Evolutionary conservation across 495 filamentous ascomycete species (phyloP).

Genomic region (Pseudomonodictys pantanalensis): DNA sequence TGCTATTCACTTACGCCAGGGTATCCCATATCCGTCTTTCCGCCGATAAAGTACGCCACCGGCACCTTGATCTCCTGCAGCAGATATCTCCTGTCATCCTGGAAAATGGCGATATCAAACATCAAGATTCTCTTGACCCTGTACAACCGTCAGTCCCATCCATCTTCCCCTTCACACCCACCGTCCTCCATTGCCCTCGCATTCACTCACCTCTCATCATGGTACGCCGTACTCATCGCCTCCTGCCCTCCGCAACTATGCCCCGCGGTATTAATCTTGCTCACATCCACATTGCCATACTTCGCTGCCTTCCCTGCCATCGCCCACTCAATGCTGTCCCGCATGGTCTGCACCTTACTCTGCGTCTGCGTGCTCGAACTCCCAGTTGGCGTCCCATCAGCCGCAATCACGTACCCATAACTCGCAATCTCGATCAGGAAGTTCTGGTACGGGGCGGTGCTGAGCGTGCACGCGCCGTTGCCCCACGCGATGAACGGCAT

Average conservation of each 20-base stretch:
- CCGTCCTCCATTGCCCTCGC: background rate
- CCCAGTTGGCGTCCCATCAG: constrained; percentile 18
- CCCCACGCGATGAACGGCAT: constrained; percentile 26
- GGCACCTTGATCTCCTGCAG: constrained; percentile 27
- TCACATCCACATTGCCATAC: constrained; percentile 19
- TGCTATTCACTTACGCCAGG: constrained; percentile 9
- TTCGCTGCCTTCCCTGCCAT: constrained; percentile 16
- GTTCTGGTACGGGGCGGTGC: constrained; percentile 3
- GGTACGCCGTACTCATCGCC: constrained; percentile 17
- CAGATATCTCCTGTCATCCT: constrained; percentile 21
- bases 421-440: constrained; percentile 19
- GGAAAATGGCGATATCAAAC: constrained; percentile 27
- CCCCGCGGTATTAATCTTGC: constrained; percentile 14
- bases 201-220: constrained; percentile 1
- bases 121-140: constrained; percentile 23
- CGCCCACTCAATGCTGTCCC: constrained; percentile 13
- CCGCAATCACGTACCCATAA: constrained; percentile 22
- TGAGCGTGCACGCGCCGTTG: constrained; percentile 17
- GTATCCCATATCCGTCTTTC: constrained; percentile 20
- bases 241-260: constrained; percentile 23
- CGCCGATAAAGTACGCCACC: constrained; percentile 24
- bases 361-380: background rate
- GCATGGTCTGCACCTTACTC: constrained; percentile 20
- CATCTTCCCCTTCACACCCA: background rate
- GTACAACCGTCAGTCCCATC: background rate